These are phyloP conservation scores for Ophiostoma piceae DNA, from an alignment of 2,329 filamentous ascomycete genomes.

Conservation along the genomic window DNA sequence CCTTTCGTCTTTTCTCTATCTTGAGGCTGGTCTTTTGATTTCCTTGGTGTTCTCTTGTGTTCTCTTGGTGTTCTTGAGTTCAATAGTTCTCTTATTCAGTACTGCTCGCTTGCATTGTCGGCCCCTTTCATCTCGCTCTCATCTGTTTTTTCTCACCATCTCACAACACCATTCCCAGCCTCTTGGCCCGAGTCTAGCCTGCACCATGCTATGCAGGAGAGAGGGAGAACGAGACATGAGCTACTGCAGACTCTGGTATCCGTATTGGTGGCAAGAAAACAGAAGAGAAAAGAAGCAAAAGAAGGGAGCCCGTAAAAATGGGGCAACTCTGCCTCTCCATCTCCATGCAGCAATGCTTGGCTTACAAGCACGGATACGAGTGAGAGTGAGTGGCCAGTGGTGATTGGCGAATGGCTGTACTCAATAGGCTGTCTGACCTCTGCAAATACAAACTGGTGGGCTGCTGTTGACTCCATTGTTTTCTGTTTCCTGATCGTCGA, in stretches of 20 bases:
- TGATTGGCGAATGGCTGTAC: neutral
- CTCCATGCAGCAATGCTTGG: neutral
- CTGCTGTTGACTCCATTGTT: neutral
- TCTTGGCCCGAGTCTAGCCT: neutral
- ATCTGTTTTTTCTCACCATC: neutral
- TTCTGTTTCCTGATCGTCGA: conserved; percentile 22
- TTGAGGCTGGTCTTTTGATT: no score
- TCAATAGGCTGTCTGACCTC: neutral
- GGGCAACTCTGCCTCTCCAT: neutral
- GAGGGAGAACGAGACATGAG: neutral
- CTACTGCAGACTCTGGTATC: neutral
- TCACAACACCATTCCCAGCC: neutral
- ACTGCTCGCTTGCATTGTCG: neutral
- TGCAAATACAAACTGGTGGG: neutral
- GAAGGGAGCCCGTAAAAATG: conserved; percentile 5
- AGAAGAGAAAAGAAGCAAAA: neutral
- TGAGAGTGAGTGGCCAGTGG: no score
- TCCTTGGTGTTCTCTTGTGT: neutral
- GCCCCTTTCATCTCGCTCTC: neutral
- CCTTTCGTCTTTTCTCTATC: neutral
- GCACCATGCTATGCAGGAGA: conserved; percentile 3
- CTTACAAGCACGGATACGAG: neutral
- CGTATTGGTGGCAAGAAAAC: neutral
- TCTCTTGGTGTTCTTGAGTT: neutral
- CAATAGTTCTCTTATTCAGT: no score